Evolutionary conservation across 768 basidiomycete species (phyloP).

Genomic region (Glaciozyma martinii): DNA sequence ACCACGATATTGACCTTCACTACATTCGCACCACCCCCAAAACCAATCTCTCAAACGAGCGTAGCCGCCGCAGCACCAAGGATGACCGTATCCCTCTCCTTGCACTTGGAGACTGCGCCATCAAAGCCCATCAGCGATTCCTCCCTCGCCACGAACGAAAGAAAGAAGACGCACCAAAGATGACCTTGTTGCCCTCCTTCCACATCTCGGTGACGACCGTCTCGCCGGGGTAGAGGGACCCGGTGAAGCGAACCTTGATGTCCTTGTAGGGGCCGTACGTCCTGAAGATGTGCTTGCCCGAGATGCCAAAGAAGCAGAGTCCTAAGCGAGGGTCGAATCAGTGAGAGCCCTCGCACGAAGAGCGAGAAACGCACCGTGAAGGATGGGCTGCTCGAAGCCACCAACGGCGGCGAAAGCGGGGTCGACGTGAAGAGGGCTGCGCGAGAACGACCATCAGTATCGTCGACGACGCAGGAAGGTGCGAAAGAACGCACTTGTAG

Average conservation of each 20-base stretch:
- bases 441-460: conserved; percentile 83
- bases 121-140: not conserved
- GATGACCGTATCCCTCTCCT: conserved; percentile 66
- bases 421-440: conserved; percentile 74
- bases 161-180: conserved; percentile 61
- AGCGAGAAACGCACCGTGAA: conserved; percentile 48
- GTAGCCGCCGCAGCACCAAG: conserved; percentile 77
- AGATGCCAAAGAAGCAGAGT: conserved; percentile 83
- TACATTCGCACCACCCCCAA: not conserved
- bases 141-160: not conserved
- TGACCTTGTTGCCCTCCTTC: conserved; percentile 84
- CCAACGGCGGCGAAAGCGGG: conserved; percentile 90
- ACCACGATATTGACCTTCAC: no score
- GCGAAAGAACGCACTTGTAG: conserved; percentile 40
- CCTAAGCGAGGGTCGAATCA: conserved; percentile 40
- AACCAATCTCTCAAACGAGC: conserved; percentile 39
- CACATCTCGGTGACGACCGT: conserved; percentile 96
- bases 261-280: conserved; percentile 75
- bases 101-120: conserved; percentile 71
- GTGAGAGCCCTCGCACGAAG: not conserved
- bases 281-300: conserved; percentile 85
- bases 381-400: conserved; percentile 84
- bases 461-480: no score
- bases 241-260: conserved; percentile 94
- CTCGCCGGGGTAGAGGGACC: conserved; percentile 89